Evolutionary conservation across 2,329 filamentous ascomycete genomes (phyloP), one percentile per base, ranked within the genome.

Genomic region (Colletotrichum acutatum): DNA sequence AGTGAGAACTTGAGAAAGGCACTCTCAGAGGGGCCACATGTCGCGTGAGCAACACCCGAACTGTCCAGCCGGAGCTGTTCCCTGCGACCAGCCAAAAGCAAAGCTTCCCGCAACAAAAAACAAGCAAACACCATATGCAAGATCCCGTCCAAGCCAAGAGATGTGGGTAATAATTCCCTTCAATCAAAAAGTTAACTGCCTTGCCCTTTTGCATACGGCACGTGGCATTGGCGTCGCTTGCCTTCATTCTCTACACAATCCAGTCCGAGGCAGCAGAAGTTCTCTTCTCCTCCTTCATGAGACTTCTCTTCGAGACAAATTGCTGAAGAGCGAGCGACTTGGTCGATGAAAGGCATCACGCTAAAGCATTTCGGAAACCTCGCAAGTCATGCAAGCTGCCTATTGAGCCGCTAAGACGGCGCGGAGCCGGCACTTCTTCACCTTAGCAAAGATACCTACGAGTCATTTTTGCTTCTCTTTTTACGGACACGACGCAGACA

Each of bases 41-140:
- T 70, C 60, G 71, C 66, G 56, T 73, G 66, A 71, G 71, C 58
- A 62, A 62, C 65, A 68, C n/a, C 26, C 52, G 57, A 57, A 67
- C 24, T 49, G 8, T 46, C 16, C 28, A 57, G 19, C n/a, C 30
- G 52, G 30, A 60, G 66, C 66, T 61, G 54, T 72, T 65, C 70
- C 70, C 49, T 72, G 60, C 32, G 32, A 34, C 32, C 32, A 34
- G 32, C 46, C 34, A 16, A 52, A 57, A 67, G 52, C 12, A 52
- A 19, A 65, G 60, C 57, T 34, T 56, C 59, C 49, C 54, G 46
- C 66, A 70, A 57, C 53, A 12, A 42, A 66, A 66, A 65, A 52
- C 54, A 65, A 64, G 52, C 37, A 56, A 64, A 56, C 26, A 49
- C 34, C 60, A 30, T 34, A 71, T 62, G 63, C 63, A 57, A 46